Evolutionary conservation across 2,329 filamentous ascomycete genomes (phyloP), one percentile per base, ranked within the genome.

Genomic region (Pleomassaria siparia): DNA sequence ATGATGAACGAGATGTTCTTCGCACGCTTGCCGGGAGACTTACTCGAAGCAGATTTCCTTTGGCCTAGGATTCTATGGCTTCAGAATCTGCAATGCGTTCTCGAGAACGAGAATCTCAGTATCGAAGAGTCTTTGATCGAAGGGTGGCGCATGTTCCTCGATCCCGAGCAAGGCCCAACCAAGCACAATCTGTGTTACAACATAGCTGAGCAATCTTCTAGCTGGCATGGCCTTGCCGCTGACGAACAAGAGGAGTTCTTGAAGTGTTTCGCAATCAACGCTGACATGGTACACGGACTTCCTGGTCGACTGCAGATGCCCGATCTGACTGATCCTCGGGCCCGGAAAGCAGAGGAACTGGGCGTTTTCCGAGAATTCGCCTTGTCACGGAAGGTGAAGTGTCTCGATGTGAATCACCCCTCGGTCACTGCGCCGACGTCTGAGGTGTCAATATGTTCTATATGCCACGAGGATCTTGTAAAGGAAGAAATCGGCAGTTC

Each of bases 61-160:
- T 50, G 48, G 44, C 39, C 48, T 22, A 22, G 21, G 29, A 44
- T 47, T 13, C 35, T 41, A 16, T 50, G 39, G 43, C 37, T 40
- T 15, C 32, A 32, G 20, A 33, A 15, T 12, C 36, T 51, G 18
- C 49, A 48, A 21, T 13, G 20, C 18, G 43, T 52, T 3, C 29
- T 52, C 12, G 36, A 49, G 30, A 29, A 49, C 35, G 40, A 46
- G 15, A 44, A 15, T 1, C 7, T 24, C 2, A 46, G 25, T 13
- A 8, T 46, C 7, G 24, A 36, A 21, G 21, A 49, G 18, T 25
- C 45, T 25, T 12, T 46, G 2, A 5, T 29, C 2, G 20, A 44
- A 26, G 47, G 47, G 2, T 49, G 37, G 29, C 12, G 25, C 8
- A 43, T 26, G 47, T 49, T 49, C 28, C 9, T 43, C 18, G 30